These are phyloP conservation scores for Vaccinium myrtillus DNA, from an alignment of 148 eudicot species.

Conservation along the genomic window DNA sequence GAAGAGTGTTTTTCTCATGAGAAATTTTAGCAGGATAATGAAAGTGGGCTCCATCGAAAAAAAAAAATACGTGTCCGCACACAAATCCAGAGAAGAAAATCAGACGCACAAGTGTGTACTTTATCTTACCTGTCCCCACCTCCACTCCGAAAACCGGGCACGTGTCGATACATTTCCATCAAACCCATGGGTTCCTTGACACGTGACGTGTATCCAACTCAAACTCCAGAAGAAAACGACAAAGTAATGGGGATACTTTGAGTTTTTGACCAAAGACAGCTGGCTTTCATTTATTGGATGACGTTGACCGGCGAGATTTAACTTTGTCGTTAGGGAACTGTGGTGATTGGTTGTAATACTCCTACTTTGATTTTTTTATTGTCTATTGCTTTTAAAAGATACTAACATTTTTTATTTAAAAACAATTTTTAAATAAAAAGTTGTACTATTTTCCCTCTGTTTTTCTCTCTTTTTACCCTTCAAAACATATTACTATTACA, in stretches of 20 bases:
- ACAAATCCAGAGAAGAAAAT: too few relatives aligned
- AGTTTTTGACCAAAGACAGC: not conserved
- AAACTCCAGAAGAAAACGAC: not conserved
- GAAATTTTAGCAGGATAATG: too few relatives aligned
- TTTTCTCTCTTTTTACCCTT: too few relatives aligned
- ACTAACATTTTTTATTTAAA: not conserved
- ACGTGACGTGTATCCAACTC: not conserved
- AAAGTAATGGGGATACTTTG: not conserved
- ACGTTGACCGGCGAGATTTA: not conserved
- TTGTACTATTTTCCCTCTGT: too few relatives aligned
- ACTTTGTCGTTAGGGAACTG: constrained; percentile 3
- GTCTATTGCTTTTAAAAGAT: not conserved
- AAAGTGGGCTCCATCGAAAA: too few relatives aligned
- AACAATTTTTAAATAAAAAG: not conserved
- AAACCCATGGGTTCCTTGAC: not conserved
- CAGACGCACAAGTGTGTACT: too few relatives aligned
- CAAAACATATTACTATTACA: too few relatives aligned
- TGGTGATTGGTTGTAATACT: not conserved
- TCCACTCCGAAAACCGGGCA: not conserved
- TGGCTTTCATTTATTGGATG: not conserved
- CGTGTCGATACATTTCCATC: not conserved
- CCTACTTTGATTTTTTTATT: not conserved
- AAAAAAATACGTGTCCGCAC: too few relatives aligned
- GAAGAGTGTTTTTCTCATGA: too few relatives aligned
- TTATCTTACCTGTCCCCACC: too few relatives aligned